Evolutionary conservation across 1,284 basidiomycete species (phyloP).

Genomic region (Fomitopsis betulina): DNA sequence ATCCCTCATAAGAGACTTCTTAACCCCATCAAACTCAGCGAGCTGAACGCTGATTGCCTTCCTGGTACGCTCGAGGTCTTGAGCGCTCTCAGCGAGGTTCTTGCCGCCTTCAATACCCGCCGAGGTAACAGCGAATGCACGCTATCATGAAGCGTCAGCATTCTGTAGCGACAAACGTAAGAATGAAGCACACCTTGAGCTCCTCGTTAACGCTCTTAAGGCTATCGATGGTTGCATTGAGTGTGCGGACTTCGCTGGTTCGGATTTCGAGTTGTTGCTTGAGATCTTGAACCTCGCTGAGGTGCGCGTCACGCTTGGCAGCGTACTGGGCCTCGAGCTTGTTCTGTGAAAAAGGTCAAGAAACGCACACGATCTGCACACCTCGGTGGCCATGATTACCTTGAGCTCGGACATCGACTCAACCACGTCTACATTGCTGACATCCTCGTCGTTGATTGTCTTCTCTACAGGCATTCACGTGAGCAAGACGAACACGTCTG

Average conservation of each 20-base stretch:
- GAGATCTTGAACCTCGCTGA: conserved; percentile 84
- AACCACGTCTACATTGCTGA: conserved; percentile 72
- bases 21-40: conserved; percentile 97
- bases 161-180: not conserved
- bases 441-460: conserved; percentile 80
- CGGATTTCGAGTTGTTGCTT: conserved; percentile 90
- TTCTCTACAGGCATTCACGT: conserved; percentile 52
- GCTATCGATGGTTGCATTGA: conserved; percentile 87
- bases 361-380: conserved; percentile 10
- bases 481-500: conserved; percentile 8
- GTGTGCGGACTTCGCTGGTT: conserved; percentile 78
- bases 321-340: conserved; percentile 95
- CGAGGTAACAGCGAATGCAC: conserved; percentile 93
- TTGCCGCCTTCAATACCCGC: conserved; percentile 96
- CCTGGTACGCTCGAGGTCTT: conserved; percentile 95
- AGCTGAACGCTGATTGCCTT: conserved; percentile 97
- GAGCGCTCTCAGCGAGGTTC: conserved; percentile 92
- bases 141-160: conserved; percentile 43
- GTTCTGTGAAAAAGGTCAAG: conserved; percentile 41
- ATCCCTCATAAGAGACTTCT: conserved; percentile 98
- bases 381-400: conserved; percentile 43
- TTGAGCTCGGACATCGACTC: conserved; percentile 89
- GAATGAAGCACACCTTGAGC: conserved; percentile 76
- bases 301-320: conserved; percentile 86
- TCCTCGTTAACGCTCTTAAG: conserved; percentile 97